phyloP scores from a whole-genome alignment of 306 rosid genomes.

The Lupinus albus region DNA sequence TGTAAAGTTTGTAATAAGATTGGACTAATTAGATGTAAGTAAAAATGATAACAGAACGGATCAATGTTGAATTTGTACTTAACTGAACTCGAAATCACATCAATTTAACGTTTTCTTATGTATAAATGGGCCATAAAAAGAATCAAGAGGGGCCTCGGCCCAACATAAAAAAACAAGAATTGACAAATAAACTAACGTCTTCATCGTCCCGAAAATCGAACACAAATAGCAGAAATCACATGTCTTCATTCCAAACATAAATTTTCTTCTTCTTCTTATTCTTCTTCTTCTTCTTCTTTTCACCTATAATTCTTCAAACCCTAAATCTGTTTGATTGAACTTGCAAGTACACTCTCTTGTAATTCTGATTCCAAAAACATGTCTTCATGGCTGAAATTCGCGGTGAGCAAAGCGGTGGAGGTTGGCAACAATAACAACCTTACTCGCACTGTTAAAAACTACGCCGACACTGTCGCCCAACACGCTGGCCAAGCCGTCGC shows the following conservation, averaged over 20 bases:
- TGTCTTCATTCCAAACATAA: slow-evolving; percentile 1
- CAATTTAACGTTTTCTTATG: too few relatives aligned
- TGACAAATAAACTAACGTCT: background rate
- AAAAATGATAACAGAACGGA: too few relatives aligned
- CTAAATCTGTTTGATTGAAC: slow-evolving; percentile 20
- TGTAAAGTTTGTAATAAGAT: too few relatives aligned
- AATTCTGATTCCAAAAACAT: slow-evolving; percentile 33
- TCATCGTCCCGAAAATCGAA: slow-evolving; percentile 33
- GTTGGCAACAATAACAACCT: slow-evolving; percentile 89
- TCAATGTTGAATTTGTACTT: too few relatives aligned
- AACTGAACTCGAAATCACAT: too few relatives aligned
- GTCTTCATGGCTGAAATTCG: slow-evolving; percentile 93
- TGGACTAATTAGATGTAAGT: too few relatives aligned
- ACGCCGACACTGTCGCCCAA: slow-evolving; percentile 94
- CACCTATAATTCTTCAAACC: slow-evolving; percentile 15
- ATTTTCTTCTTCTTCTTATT: background rate
- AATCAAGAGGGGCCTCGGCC: too few relatives aligned
- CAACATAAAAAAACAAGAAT: too few relatives aligned
- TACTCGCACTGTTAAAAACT: slow-evolving; percentile 91
- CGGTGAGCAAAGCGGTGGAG: slow-evolving; percentile 94
- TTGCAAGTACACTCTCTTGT: background rate
- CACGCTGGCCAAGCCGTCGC: slow-evolving; percentile 98
- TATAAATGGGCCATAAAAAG: too few relatives aligned
- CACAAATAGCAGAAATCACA: background rate
- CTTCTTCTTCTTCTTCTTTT: background rate